Base-by-base conservation (phyloP, 768 basidiomycete species). In the Lepiota brunneoincarnata region DNA sequence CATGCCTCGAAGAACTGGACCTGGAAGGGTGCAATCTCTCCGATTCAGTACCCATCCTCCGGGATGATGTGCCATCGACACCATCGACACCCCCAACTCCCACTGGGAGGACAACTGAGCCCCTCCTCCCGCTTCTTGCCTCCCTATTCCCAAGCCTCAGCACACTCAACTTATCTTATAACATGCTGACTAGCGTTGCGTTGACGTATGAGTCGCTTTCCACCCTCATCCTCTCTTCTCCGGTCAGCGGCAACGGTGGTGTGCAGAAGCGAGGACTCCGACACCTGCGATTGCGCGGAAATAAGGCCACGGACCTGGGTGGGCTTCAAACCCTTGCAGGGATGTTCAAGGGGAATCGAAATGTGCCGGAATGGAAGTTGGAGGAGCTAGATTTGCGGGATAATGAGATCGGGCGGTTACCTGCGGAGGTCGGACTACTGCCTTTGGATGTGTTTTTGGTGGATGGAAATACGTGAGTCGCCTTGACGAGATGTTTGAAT, bases 361-460 rank as follows among this genome's bases (percentile, higher is more conserved):
- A 80, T 18, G 77, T 85, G 1, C 73, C 80, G 0, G 78, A 72
- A 52, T 93, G 89, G 89, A 85, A 81, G 62, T 72, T 93, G 39
- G 90, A 93, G 61, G 91, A 93, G 63, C 67, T 93, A 24, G 91
- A 93, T 69, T 58, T 93, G 61, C 71, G 91, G 59, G 89, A 93
- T 63, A 93, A 93, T 58, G 87, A 89, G 63, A 81, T 93, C 51
- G 77, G 76, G 5, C 84, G 79, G 67, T 67, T 93, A 28, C 84
- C 83, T 0, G 70, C 87, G 6, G 83, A 86, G 63, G 67, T 93
- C 43, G 91, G 91, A 23, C 65, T 91, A 54, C 65, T 93, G 49
- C 86, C 90, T 14, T 66, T 93, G 61, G 91, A 93, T 47, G 84
- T 91, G 6, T 83, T 93, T 55, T 68, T 91, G 60, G 91, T 93